Evolutionary conservation across 2,329 filamentous ascomycete genomes (phyloP).

Genomic region (Ophiostoma angusticollis): DNA sequence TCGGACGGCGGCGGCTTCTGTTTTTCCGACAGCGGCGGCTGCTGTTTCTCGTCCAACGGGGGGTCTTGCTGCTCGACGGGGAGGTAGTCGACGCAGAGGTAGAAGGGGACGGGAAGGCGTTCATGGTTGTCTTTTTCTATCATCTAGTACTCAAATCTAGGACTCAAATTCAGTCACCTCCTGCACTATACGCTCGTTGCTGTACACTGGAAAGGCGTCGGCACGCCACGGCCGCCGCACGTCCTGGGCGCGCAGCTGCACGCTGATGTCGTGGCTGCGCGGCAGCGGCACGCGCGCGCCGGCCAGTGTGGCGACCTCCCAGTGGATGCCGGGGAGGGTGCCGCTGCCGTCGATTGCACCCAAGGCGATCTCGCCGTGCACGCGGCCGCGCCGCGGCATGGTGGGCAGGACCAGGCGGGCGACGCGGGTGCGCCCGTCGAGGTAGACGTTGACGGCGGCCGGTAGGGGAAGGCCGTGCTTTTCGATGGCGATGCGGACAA

Average conservation of each 20-base stretch:
- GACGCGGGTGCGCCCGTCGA: background rate
- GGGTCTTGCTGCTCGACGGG: conserved; percentile 12
- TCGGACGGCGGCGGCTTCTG: conserved; percentile 11
- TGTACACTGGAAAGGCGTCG: background rate
- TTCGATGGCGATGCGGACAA: conserved; percentile 3
- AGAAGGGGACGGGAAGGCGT: background rate
- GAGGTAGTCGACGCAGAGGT: too few species aligned
- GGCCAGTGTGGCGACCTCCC: background rate
- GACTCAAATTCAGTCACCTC: background rate
- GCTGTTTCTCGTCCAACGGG: conserved; percentile 12
- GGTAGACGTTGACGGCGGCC: background rate
- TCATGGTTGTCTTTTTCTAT: background rate
- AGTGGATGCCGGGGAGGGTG: background rate
- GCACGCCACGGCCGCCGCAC: background rate
- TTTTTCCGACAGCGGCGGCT: conserved; percentile 12
- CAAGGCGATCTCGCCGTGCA: conserved; percentile 6
- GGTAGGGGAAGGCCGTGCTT: background rate
- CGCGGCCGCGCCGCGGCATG: background rate
- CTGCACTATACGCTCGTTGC: background rate
- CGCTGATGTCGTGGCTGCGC: background rate
- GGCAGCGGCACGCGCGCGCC: background rate
- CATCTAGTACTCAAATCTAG: too few species aligned
- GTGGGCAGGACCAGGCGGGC: background rate
- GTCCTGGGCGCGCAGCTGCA: background rate
- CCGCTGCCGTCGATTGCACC: background rate